phyloP scores from a whole-genome alignment of 1,139 yeast species.

The Taphrina flavorubra region DNA sequence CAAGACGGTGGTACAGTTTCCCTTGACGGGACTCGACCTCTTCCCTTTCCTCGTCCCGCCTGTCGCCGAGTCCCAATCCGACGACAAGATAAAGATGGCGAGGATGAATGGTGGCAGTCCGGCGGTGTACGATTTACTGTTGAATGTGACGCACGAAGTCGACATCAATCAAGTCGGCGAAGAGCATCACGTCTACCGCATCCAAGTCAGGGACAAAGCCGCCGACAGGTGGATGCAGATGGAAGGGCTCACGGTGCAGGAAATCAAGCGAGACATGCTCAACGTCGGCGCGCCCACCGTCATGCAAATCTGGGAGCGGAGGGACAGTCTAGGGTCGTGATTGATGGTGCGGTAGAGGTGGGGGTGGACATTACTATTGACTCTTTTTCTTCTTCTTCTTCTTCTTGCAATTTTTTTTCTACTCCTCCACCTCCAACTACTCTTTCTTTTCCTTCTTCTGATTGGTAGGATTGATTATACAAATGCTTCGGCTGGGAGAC shows the following conservation, averaged over 20 bases:
- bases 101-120: constrained; percentile 3
- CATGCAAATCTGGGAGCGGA: constrained; percentile 69
- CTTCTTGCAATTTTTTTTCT: too few species aligned
- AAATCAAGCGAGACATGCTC: constrained; percentile 63
- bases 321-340: background rate
- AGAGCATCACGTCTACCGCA: constrained; percentile 57
- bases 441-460: background rate
- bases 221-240: constrained; percentile 64
- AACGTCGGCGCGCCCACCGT: constrained; percentile 65
- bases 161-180: constrained; percentile 47
- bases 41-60: constrained; percentile 49
- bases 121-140: constrained; percentile 57
- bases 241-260: constrained; percentile 58
- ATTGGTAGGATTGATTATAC: background rate
- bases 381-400: background rate
- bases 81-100: background rate
- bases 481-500: constrained; percentile 43
- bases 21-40: constrained; percentile 57
- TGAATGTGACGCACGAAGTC: constrained; percentile 61
- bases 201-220: constrained; percentile 58
- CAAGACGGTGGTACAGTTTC: constrained; percentile 69
- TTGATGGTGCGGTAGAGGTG: background rate
- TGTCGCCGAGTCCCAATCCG: background rate
- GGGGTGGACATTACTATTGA: constrained; percentile 2
- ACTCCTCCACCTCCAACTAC: background rate